Conservation (phyloP, 805 yeast genomes). For the Suhomyces sp. region DNA sequence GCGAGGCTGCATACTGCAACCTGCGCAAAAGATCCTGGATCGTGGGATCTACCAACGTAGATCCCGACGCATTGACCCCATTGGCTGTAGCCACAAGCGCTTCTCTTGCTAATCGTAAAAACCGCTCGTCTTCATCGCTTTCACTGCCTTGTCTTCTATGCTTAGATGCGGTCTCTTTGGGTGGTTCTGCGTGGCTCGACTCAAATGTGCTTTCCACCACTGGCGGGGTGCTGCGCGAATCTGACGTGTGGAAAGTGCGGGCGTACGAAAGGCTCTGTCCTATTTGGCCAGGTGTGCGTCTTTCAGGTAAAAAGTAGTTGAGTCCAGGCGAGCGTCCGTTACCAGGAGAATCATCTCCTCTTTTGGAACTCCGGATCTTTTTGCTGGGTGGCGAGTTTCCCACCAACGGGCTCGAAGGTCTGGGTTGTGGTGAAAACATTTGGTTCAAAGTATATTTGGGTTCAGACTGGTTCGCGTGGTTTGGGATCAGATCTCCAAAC, state of each 20-base stretch:
- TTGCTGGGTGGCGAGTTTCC: conserved; percentile 10
- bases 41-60: conserved; percentile 56
- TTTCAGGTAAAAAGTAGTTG: conserved; percentile 16
- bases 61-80: conserved; percentile 32
- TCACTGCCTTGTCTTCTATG: not conserved
- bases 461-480: not conserved
- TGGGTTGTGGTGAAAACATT: conserved; percentile 14
- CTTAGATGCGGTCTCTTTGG: not conserved
- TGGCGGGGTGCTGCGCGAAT: not conserved
- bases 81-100: conserved; percentile 53
- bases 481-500: not conserved
- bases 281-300: conserved; percentile 17
- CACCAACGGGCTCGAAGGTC: conserved; percentile 11
- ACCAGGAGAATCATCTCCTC: conserved; percentile 5
- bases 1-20: conserved; percentile 56
- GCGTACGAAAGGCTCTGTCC: conserved; percentile 21
- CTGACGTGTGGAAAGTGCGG: conserved; percentile 5
- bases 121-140: conserved; percentile 50
- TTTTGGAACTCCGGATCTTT: conserved; percentile 3
- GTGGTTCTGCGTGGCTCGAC: not conserved
- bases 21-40: conserved; percentile 56
- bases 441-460: conserved; percentile 1
- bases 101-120: conserved; percentile 58
- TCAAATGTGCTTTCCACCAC: not conserved
- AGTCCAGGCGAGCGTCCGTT: conserved; percentile 6